These are phyloP conservation scores for Fistulina hepatica DNA, from an alignment of 1,284 basidiomycete species.

Conservation along the genomic window DNA sequence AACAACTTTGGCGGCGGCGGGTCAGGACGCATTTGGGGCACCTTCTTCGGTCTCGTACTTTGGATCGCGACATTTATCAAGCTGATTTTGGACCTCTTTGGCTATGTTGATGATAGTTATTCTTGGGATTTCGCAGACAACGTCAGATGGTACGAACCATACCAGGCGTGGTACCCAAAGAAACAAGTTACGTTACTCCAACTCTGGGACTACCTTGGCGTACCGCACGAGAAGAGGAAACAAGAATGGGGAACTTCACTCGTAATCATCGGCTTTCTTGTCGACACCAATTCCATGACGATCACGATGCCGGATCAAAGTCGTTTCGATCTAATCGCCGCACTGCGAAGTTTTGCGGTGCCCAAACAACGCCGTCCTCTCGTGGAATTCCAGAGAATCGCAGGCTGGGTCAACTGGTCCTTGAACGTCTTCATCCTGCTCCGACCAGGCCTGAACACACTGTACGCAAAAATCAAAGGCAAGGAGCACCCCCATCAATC, in stretches of 20 bases:
- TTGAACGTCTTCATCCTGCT: conserved; percentile 24
- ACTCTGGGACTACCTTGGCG: conserved; percentile 24
- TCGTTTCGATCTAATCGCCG: conserved; percentile 6
- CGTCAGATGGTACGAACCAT: conserved; percentile 13
- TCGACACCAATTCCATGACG: conserved; percentile 21
- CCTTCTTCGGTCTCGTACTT: conserved; percentile 22
- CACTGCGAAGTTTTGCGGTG: conserved; percentile 11
- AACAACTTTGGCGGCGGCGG: conserved; percentile 24
- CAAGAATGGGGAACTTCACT: conserved; percentile 19
- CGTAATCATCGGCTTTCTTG: conserved; percentile 23
- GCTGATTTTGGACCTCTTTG: neutral
- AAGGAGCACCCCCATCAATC: neutral
- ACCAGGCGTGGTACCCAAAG: conserved; percentile 16
- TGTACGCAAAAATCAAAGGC: conserved; percentile 7
- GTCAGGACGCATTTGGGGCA: conserved; percentile 20
- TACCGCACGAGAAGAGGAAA: conserved; percentile 25
- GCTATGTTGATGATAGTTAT: conserved; percentile 4
- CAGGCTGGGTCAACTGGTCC: conserved; percentile 24
- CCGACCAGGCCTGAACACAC: conserved; percentile 17
- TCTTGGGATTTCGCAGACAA: neutral
- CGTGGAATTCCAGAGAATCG: conserved; percentile 21
- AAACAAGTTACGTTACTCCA: conserved; percentile 19
- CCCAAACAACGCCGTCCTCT: conserved; percentile 11
- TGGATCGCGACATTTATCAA: conserved; percentile 24
- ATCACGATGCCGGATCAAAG: conserved; percentile 15